Conservation (phyloP, 2,329 filamentous ascomycete species). For the Simplicillium aogashimaense region DNA sequence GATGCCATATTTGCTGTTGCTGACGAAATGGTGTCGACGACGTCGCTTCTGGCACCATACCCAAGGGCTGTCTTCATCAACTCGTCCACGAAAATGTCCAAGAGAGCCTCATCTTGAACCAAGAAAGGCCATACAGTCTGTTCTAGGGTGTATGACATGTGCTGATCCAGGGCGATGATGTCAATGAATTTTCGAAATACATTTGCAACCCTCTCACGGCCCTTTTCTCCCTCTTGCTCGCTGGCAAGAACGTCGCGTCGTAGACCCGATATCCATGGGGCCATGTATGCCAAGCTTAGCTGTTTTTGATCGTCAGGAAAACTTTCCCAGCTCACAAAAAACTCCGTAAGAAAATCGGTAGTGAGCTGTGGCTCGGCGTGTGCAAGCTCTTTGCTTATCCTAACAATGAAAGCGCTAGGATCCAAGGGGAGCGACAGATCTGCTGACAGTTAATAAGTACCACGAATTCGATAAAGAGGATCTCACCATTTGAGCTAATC, state of each 20-base stretch:
- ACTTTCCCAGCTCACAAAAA: slow-evolving; percentile 63
- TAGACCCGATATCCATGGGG: slow-evolving; percentile 56
- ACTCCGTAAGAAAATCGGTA: slow-evolving; percentile 61
- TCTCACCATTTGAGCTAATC: slow-evolving; percentile 49
- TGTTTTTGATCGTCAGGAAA: slow-evolving; percentile 58
- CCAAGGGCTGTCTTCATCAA: slow-evolving; percentile 52
- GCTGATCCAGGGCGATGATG: slow-evolving; percentile 50
- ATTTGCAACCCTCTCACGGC: slow-evolving; percentile 51
- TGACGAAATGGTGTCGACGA: slow-evolving; percentile 50
- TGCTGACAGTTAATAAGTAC: slow-evolving; percentile 14
- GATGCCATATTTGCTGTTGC: slow-evolving; percentile 55
- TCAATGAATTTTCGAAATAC: slow-evolving; percentile 60
- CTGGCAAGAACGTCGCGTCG: slow-evolving; percentile 48
- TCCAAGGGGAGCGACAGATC: slow-evolving; percentile 55
- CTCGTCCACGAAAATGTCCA: slow-evolving; percentile 60
- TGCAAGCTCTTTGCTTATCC: slow-evolving; percentile 55
- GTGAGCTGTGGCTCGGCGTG: slow-evolving; percentile 56
- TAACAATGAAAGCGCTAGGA: slow-evolving; percentile 53
- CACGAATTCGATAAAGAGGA: neutral
- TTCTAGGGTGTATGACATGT: slow-evolving; percentile 50
- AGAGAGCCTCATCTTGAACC: slow-evolving; percentile 51
- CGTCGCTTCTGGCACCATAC: slow-evolving; percentile 47
- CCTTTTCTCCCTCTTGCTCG: slow-evolving; percentile 55
- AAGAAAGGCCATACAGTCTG: slow-evolving; percentile 57
- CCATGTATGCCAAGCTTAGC: slow-evolving; percentile 58